Base-by-base conservation (phyloP, 805 yeast species). In the Candida pseudofarinosa region DNA sequence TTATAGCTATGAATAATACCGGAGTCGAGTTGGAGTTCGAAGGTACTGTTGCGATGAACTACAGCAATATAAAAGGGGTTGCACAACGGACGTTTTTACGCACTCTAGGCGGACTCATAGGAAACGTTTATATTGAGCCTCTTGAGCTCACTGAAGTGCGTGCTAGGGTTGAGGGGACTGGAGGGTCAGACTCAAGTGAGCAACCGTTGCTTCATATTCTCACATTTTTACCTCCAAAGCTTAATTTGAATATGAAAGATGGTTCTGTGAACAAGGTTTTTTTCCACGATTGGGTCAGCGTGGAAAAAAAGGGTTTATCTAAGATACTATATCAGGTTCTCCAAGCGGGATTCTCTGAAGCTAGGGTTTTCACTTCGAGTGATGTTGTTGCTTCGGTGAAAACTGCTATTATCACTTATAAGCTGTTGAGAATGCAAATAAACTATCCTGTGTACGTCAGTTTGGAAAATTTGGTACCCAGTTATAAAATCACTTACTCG, bases 11-110 rank as follows among this genome's bases (percentile, higher is more conserved):
- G 18, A 53, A 53, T 23, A 56, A 55, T 14, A 37, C 40, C 4
- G 73, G 74, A 2, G 36, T 65, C 4, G 51, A 56, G 17, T 50
- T 63, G 16, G 63, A 58, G 39, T 58, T 67, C 14, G 45, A 49
- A 3, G 65, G 64, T 3, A 39, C 55, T 0, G 40, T 67, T 2
- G 35, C 46, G 4, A 50, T 67, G 13, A 44, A 66, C 46, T 69
- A 67, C 46, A 58, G 53, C 38, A 43, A 52, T 6, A 50, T 67
- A 4, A 18, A 49, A 26, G 60, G 53, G 38, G 16, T 38, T 2
- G 6, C 64, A 3, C 59, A 59, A 39, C 50, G 57, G 17, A 39
- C 45, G 19, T 32, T 57, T 1, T 41, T 62, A 20, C 55, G 53
- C 36, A 20, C 52, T 2, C 56, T 54, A 0, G 59, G 63, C 2